Conservation (phyloP, 192 early-diverging fungal genomes). For the Cetraspora pellucida region DNA sequence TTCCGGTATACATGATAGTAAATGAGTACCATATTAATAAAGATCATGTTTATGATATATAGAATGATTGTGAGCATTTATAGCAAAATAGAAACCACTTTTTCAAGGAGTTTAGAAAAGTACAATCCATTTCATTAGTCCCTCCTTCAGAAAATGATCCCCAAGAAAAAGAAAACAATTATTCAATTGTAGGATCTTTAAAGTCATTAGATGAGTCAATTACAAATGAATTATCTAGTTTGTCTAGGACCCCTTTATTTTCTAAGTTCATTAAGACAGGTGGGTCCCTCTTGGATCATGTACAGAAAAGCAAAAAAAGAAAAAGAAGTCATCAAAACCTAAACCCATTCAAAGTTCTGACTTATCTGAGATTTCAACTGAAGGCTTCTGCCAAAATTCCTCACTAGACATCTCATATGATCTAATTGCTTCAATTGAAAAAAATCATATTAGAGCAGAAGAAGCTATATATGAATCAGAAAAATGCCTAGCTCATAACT, state of each 20-base stretch:
- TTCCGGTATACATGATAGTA: background rate
- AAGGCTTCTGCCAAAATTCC: background rate
- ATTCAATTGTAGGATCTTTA: background rate
- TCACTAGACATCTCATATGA: background rate
- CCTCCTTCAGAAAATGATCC: background rate
- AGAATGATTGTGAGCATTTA: no score
- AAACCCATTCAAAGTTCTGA: background rate
- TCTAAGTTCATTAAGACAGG: background rate
- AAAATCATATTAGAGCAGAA: background rate
- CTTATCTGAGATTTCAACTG: background rate
- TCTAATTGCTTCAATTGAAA: conserved; percentile 9
- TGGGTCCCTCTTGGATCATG: background rate
- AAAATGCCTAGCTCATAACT: background rate
- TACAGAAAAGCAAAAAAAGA: conserved; percentile 4
- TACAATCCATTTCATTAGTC: background rate
- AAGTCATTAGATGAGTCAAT: conserved; percentile 1
- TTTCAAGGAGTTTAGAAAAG: background rate
- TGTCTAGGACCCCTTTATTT: background rate
- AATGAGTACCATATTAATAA: background rate
- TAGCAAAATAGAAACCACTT: conserved; percentile 1
- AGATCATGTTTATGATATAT: no score
- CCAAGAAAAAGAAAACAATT: conserved; percentile 1
- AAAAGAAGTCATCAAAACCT: background rate
- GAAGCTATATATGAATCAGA: background rate
- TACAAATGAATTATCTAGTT: background rate